Percentiles rank a stretch among this genome's conserved stretches.
Evolutionary conservation across 805 yeast species (phyloP).

Genomic region (Kodamaea kaohsiungensis): DNA sequence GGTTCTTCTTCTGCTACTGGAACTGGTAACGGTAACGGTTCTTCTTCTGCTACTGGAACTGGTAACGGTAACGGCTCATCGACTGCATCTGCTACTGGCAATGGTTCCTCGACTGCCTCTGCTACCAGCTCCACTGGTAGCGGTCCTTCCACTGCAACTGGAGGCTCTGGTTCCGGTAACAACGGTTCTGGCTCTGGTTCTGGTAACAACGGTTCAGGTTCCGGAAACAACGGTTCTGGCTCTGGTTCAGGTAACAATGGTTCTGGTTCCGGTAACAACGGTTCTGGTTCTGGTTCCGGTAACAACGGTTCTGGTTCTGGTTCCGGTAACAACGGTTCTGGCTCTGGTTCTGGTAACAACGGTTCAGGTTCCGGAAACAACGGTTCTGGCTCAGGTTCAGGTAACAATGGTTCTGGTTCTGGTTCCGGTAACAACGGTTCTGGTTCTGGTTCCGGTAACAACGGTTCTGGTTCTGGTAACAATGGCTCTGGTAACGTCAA

Average conservation of each 20-base stretch:
- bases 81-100: neutral
- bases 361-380: neutral
- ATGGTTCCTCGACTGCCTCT: slow-evolving; percentile 1
- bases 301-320: slow-evolving; percentile 1
- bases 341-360: neutral
- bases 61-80: slow-evolving; percentile 2
- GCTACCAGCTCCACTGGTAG: neutral
- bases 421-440: slow-evolving; percentile 6
- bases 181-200: slow-evolving; percentile 3
- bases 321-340: slow-evolving; percentile 1
- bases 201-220: neutral
- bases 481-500: slow-evolving; percentile 1
- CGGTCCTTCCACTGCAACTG: neutral
- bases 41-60: neutral
- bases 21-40: neutral
- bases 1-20: slow-evolving; percentile 2
- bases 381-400: slow-evolving; percentile 2
- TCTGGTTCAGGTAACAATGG: neutral
- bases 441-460: neutral
- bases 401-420: neutral
- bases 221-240: neutral
- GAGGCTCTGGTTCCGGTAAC: slow-evolving; percentile 3
- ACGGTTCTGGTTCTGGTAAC: slow-evolving; percentile 4
- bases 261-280: slow-evolving; percentile 3
- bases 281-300: slow-evolving; percentile 4